Conservation (phyloP, 1,139 yeast species). For the Candida albicans region DNA sequence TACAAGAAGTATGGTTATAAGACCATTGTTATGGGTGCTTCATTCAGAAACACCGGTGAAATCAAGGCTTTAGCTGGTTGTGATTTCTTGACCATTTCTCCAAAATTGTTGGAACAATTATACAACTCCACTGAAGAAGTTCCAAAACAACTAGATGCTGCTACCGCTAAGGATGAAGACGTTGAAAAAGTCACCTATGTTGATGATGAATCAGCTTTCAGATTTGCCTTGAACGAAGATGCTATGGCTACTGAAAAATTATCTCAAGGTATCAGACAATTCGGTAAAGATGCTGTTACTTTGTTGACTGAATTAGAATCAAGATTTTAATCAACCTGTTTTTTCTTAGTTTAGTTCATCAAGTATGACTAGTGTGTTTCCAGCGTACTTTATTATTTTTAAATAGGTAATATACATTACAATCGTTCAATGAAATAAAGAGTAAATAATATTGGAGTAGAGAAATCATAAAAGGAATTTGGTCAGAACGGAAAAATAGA, state of each 20-base stretch:
- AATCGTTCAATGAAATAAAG: too few relatives aligned
- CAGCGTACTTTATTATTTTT: too few relatives aligned
- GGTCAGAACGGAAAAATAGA: too few relatives aligned
- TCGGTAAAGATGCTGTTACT: constrained; percentile 91
- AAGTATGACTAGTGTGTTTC: too few relatives aligned
- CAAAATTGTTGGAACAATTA: constrained; percentile 87
- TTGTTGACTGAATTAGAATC: constrained; percentile 76
- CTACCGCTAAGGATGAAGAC: constrained; percentile 51
- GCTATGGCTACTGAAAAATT: constrained; percentile 99
- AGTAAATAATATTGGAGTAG: too few relatives aligned
- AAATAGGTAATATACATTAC: too few relatives aligned
- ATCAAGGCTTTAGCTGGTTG: constrained; percentile 97
- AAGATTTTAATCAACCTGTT: constrained; percentile 45
- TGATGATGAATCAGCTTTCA: constrained; percentile 86
- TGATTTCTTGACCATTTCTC: constrained; percentile 95
- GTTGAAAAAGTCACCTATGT: constrained; percentile 76
- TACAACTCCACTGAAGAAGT: constrained; percentile 73
- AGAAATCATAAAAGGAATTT: too few relatives aligned
- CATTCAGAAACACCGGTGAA: constrained; percentile 97
- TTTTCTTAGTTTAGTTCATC: too few relatives aligned
- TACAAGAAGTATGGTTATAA: constrained; percentile 96
- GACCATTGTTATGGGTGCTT: constrained; percentile 99
- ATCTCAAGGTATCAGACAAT: constrained; percentile 95
- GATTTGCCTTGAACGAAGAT: constrained; percentile 90
- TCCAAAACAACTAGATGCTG: constrained; percentile 75